phyloP scores from a whole-genome alignment of 2,329 filamentous ascomycete genomes.

The Helminthosporium solani region DNA sequence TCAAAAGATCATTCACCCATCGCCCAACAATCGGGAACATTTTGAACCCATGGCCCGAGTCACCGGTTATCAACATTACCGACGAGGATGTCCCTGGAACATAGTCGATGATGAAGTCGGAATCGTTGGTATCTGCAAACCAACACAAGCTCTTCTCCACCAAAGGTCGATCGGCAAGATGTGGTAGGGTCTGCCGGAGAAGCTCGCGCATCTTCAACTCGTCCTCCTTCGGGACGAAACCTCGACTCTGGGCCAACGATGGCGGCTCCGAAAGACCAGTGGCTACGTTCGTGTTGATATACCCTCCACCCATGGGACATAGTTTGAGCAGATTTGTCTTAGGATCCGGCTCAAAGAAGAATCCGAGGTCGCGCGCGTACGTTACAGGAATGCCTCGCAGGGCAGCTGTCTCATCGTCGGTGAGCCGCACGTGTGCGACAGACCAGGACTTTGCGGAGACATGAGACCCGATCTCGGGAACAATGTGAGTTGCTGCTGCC shows the following conservation, averaged over 20 bases:
- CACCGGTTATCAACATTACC: slow-evolving; percentile 56
- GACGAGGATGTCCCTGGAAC: slow-evolving; percentile 52
- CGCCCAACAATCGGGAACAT: slow-evolving; percentile 61
- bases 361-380: slow-evolving; percentile 62
- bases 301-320: slow-evolving; percentile 60
- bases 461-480: slow-evolving; percentile 53
- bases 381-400: slow-evolving; percentile 62
- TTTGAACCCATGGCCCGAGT: slow-evolving; percentile 64
- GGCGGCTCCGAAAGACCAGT: slow-evolving; percentile 44
- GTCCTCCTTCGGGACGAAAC: slow-evolving; percentile 55
- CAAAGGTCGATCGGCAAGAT: slow-evolving; percentile 57
- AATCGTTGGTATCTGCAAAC: slow-evolving; percentile 63
- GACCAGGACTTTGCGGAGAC: slow-evolving; percentile 60
- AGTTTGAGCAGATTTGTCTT: slow-evolving; percentile 60
- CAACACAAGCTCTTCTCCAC: slow-evolving; percentile 61
- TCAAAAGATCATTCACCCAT: slow-evolving; percentile 54
- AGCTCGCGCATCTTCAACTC: slow-evolving; percentile 55
- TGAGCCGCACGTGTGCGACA: slow-evolving; percentile 61
- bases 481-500: slow-evolving; percentile 50
- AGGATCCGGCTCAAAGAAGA: slow-evolving; percentile 66
- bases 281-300: slow-evolving; percentile 51
- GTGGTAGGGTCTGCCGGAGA: slow-evolving; percentile 55
- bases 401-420: slow-evolving; percentile 53
- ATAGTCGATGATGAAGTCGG: slow-evolving; percentile 62
- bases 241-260: slow-evolving; percentile 35